Evolutionary conservation across 1,284 basidiomycete genomes (phyloP).

Genomic region (Austropuccinia psidii): DNA sequence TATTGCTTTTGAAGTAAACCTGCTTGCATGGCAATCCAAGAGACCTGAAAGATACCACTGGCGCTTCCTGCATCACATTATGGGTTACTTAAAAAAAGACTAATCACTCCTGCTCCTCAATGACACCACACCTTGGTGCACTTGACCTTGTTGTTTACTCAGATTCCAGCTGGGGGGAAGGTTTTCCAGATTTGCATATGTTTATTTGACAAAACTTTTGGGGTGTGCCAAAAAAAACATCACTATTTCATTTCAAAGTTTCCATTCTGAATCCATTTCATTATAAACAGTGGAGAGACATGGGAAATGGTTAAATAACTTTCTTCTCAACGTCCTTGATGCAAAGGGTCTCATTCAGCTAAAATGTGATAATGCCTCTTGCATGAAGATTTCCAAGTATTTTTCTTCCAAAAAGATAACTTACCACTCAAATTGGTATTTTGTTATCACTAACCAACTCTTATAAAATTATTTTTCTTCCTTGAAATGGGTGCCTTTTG

Average conservation of each 20-base stretch:
- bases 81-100: background rate
- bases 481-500: too few species aligned
- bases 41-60: background rate
- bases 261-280: slow-evolving; percentile 18
- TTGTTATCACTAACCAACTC: too few species aligned
- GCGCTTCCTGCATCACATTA: background rate
- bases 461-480: too few species aligned
- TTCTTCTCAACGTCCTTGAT: background rate
- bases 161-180: slow-evolving; percentile 6
- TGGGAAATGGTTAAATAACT: background rate
- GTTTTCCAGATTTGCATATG: background rate
- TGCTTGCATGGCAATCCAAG: too few species aligned
- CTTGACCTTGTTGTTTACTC: background rate
- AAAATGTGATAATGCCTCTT: background rate
- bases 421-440: background rate
- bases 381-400: background rate
- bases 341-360: background rate
- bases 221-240: background rate
- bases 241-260: background rate
- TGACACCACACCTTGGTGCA: background rate
- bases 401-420: slow-evolving; percentile 15
- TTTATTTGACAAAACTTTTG: background rate
- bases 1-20: too few species aligned
- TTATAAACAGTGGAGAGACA: background rate
- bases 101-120: background rate